These are phyloP conservation scores for Pyrus communis DNA, from an alignment of 306 rosid species.

Conservation along the genomic window DNA sequence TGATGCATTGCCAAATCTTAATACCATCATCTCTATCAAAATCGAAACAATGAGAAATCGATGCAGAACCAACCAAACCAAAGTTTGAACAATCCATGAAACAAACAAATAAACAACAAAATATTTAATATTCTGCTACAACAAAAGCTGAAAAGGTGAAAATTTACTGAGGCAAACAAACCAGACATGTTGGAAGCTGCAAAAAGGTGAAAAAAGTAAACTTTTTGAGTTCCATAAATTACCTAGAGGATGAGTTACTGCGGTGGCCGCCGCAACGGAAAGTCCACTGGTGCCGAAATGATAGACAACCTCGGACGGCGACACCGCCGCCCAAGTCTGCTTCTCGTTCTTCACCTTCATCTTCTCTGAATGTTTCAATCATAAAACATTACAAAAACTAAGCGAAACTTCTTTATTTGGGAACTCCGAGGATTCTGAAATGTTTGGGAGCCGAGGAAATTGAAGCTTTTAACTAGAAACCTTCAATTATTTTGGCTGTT, in stretches of 20 bases:
- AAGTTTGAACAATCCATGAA: not conserved
- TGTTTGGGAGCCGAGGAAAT: not conserved
- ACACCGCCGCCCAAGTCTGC: slow-evolving; percentile 45
- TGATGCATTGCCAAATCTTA: not conserved
- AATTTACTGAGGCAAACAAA: not conserved
- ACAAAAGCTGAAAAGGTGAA: not conserved
- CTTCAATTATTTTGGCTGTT: not conserved
- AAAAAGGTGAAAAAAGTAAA: not conserved
- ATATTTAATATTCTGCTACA: not conserved
- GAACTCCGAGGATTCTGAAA: not conserved
- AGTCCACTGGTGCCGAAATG: slow-evolving; percentile 81
- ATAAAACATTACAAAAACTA: not conserved
- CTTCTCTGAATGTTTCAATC: slow-evolving; percentile 20
- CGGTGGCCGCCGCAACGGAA: slow-evolving; percentile 77
- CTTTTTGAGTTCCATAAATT: not conserved
- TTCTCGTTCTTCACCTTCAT: slow-evolving; percentile 29
- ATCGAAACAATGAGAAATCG: not conserved
- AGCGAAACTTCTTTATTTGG: not conserved
- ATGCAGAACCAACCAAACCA: not conserved
- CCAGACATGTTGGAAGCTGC: not conserved
- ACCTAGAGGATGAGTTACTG: slow-evolving; percentile 87
- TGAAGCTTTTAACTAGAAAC: not conserved
- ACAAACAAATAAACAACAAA: not conserved
- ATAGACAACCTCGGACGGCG: slow-evolving; percentile 48
- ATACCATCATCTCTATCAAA: not conserved